Evolutionary conservation across 2,329 filamentous ascomycete species (phyloP).

Genomic region (Paraphaeosphaeria sporulosa): DNA sequence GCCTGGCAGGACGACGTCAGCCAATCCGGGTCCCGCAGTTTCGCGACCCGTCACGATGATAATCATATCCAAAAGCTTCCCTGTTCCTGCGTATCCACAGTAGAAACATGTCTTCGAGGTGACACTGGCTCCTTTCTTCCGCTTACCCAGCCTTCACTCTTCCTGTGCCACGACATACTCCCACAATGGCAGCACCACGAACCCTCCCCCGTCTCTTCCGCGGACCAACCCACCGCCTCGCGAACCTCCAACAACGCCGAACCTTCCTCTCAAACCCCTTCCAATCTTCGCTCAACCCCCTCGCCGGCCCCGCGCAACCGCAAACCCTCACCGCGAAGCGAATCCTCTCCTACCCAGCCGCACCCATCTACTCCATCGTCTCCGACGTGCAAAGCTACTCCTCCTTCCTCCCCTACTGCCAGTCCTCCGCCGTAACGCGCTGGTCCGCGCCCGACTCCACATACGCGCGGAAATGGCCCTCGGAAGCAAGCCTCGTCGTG

Average conservation of each 20-base stretch:
- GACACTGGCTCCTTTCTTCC: constrained; percentile 15
- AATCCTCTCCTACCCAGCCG: constrained; percentile 76
- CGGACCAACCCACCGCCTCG: constrained; percentile 15
- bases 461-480: constrained; percentile 67
- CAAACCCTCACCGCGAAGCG: constrained; percentile 77
- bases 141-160: neutral
- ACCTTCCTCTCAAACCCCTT: constrained; percentile 55
- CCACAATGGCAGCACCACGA: constrained; percentile 35
- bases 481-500: constrained; percentile 78
- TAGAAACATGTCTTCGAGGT: constrained; percentile 25
- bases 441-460: constrained; percentile 66
- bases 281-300: constrained; percentile 51
- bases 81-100: neutral
- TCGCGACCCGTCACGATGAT: constrained; percentile 24
- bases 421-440: constrained; percentile 75
- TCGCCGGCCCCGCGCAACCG: constrained; percentile 44
- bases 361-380: constrained; percentile 81
- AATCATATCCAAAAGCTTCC: neutral
- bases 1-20: constrained; percentile 32
- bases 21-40: constrained; percentile 26
- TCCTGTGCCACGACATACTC: neutral
- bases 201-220: constrained; percentile 51
- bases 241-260: constrained; percentile 40
- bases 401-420: constrained; percentile 91
- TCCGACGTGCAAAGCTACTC: constrained; percentile 84